Evolutionary conservation across 768 basidiomycete species (phyloP).

Genomic region (Paxillus rubicundulus): DNA sequence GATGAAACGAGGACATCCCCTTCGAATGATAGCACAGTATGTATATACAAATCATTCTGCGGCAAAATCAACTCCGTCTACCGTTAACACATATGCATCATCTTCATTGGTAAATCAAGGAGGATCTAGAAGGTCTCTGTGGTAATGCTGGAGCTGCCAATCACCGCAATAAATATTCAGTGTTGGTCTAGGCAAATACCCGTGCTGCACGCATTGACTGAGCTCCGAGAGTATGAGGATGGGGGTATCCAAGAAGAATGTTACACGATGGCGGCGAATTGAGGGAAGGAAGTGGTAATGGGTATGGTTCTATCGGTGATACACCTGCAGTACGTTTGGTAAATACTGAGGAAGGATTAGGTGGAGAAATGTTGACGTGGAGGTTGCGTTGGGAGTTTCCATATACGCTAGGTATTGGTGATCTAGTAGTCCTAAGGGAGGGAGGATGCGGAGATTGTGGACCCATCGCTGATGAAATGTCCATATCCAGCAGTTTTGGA

Average conservation of each 20-base stretch:
- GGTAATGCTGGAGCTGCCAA: too few species aligned
- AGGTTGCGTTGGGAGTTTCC: conserved; percentile 15
- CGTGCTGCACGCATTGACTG: conserved; percentile 14
- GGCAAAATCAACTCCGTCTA: background rate
- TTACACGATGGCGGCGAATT: conserved; percentile 22
- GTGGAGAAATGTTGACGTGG: conserved; percentile 15
- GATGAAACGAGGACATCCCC: too few species aligned
- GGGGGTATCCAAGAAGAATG: conserved; percentile 12
- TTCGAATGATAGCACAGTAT: background rate
- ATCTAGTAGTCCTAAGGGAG: background rate
- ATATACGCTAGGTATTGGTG: conserved; percentile 2
- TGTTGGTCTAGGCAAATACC: conserved; percentile 15
- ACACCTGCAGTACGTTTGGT: conserved; percentile 21
- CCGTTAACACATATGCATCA: too few species aligned
- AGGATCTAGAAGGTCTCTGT: too few species aligned
- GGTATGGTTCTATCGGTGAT: conserved; percentile 44
- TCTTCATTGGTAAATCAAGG: too few species aligned
- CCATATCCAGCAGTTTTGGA: conserved; percentile 5
- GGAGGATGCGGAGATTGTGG: conserved; percentile 16
- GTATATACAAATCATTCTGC: background rate
- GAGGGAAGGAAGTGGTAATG: conserved; percentile 44
- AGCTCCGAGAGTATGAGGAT: background rate
- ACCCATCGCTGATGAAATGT: conserved; percentile 18
- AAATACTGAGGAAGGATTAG: conserved; percentile 17
- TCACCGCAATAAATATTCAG: conserved; percentile 22